phyloP scores from a whole-genome alignment of 2,329 filamentous ascomycete species.

The Aspergillus sp. region DNA sequence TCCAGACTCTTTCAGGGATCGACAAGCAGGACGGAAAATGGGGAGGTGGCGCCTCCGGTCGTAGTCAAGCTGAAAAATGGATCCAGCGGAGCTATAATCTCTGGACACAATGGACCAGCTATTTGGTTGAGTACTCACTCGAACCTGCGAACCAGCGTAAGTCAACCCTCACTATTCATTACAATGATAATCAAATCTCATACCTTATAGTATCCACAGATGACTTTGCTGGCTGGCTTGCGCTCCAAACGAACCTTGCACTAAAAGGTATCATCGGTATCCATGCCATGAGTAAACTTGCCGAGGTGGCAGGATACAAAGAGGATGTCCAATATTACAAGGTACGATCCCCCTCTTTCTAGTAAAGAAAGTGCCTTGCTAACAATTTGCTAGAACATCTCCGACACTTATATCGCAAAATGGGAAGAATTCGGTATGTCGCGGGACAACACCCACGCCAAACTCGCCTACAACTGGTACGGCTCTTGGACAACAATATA shows the following conservation, averaged over 20 bases:
- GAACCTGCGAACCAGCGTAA: conserved; percentile 70
- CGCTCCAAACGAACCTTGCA: conserved; percentile 78
- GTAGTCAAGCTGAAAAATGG: conserved; percentile 62
- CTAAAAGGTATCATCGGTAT: conserved; percentile 83
- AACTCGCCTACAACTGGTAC: conserved; percentile 76
- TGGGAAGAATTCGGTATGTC: conserved; percentile 74
- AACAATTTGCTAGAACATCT: conserved; percentile 49
- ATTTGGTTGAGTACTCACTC: conserved; percentile 72
- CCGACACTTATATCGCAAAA: conserved; percentile 66
- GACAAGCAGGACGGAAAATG: conserved; percentile 62
- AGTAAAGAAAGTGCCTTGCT: neutral
- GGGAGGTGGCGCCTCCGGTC: conserved; percentile 55
- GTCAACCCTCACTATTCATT: neutral
- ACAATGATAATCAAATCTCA: neutral
- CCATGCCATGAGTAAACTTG: conserved; percentile 72
- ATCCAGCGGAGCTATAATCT: conserved; percentile 68
- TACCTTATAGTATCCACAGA: conserved; percentile 66
- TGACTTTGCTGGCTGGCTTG: conserved; percentile 76
- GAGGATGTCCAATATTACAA: conserved; percentile 60
- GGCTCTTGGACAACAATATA: conserved; percentile 84
- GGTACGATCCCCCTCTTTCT: conserved; percentile 22
- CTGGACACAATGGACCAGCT: conserved; percentile 76
- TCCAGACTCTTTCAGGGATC: conserved; percentile 53
- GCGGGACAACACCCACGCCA: conserved; percentile 67
- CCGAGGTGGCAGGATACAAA: conserved; percentile 59